A percentile compares a stretch with the other conserved stretches of the same genome.
Evolutionary conservation across 495 filamentous ascomycete species (phyloP).

Genomic region (Hypoxylon intermedium): DNA sequence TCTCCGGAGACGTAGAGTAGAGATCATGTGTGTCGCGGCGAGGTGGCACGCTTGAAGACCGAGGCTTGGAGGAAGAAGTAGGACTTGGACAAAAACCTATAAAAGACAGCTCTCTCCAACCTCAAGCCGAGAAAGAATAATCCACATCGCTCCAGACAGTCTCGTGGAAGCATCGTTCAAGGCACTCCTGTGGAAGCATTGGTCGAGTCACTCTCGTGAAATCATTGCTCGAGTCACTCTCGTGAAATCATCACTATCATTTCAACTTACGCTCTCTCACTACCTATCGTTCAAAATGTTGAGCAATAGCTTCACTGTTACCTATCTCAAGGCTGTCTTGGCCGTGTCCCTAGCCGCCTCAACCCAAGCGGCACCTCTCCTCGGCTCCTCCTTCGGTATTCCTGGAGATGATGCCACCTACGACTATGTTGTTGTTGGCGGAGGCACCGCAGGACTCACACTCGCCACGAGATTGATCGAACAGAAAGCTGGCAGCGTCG

Average conservation of each 20-base stretch:
- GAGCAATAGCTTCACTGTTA: background rate
- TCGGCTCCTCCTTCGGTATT: slow-evolving; percentile 19
- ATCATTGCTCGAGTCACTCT: no score
- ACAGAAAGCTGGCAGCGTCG: slow-evolving; percentile 31
- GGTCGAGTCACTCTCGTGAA: no score
- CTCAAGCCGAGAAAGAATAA: background rate
- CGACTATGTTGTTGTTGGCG: slow-evolving; percentile 77
- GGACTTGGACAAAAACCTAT: background rate
- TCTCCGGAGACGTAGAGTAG: background rate
- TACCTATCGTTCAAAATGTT: background rate
- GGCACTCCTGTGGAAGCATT: no score
- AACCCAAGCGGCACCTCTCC: background rate
- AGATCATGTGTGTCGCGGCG: background rate
- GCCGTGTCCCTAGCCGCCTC: background rate
- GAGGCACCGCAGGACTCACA: slow-evolving; percentile 60
- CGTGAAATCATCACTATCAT: background rate
- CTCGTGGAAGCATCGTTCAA: no score
- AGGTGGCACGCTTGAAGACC: background rate
- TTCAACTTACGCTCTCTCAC: background rate
- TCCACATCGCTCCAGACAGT: background rate
- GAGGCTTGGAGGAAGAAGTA: background rate
- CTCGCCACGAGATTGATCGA: slow-evolving; percentile 58
- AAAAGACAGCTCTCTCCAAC: background rate
- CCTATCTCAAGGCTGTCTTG: background rate
- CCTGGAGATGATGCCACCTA: slow-evolving; percentile 48